phyloP scores from a whole-genome alignment of 257 asterid species.

The Nicotiana undulata region DNA sequence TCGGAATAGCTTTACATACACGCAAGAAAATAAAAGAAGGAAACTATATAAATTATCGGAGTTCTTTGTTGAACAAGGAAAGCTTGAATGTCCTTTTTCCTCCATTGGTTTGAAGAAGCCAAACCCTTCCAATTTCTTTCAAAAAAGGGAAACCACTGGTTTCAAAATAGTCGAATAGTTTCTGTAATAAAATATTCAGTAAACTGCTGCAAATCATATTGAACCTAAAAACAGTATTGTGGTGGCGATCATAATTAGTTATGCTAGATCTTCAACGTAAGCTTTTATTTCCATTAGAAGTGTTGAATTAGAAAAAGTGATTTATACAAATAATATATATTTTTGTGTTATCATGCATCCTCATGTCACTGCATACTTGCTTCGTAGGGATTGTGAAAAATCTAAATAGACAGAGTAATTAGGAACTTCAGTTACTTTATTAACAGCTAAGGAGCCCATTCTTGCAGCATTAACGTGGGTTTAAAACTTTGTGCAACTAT shows the following conservation, averaged over 20 bases:
- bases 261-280: background rate
- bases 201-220: background rate
- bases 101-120: background rate
- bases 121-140: background rate
- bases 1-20: background rate
- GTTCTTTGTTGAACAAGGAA: background rate
- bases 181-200: background rate
- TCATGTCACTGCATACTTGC: background rate
- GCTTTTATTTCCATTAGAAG: background rate
- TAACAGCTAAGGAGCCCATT: background rate
- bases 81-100: background rate
- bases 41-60: background rate
- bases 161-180: background rate
- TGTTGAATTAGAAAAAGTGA: background rate
- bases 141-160: background rate
- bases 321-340: background rate
- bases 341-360: background rate
- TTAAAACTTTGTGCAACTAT: no score
- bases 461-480: background rate
- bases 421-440: background rate
- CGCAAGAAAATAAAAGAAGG: background rate
- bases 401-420: background rate
- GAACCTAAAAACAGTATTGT: background rate
- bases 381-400: background rate
- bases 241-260: background rate